phyloP scores from a whole-genome alignment of 2,329 filamentous ascomycete genomes.

The Pseudocercospora eumusae region DNA sequence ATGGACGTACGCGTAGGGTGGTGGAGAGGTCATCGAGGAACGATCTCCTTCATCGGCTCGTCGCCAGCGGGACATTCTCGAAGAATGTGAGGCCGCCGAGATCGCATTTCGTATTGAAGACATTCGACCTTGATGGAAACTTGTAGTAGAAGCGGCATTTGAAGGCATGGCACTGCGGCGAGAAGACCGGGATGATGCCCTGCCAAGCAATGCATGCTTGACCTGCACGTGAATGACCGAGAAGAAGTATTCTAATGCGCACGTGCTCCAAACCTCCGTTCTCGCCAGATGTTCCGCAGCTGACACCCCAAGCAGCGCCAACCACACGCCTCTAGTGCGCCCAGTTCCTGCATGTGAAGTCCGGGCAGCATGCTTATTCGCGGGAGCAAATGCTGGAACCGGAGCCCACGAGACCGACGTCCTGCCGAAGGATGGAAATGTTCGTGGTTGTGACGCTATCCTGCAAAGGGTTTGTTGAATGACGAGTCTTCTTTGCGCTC shows the following conservation, averaged over 20 bases:
- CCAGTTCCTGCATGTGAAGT: constrained; percentile 1
- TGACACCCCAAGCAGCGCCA: not conserved
- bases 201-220: constrained; percentile 6
- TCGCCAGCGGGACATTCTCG: not conserved
- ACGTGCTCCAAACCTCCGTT: constrained; percentile 4
- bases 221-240: not conserved
- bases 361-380: constrained; percentile 1
- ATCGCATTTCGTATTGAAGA: not conserved
- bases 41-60: not conserved
- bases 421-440: not conserved
- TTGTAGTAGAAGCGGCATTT: not conserved
- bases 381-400: not conserved
- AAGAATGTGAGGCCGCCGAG: not conserved
- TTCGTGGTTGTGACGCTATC: not conserved
- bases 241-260: too few relatives aligned
- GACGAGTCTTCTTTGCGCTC: too few relatives aligned
- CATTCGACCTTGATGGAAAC: not conserved
- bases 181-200: not conserved
- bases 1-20: too few relatives aligned
- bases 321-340: constrained; percentile 4
- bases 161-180: not conserved
- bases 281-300: constrained; percentile 1
- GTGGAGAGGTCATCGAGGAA: too few relatives aligned
- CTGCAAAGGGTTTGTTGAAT: not conserved
- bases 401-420: constrained; percentile 2